Evolutionary conservation across 2,329 filamentous ascomycete genomes (phyloP).

Genomic region (Cercospora berteroae): DNA sequence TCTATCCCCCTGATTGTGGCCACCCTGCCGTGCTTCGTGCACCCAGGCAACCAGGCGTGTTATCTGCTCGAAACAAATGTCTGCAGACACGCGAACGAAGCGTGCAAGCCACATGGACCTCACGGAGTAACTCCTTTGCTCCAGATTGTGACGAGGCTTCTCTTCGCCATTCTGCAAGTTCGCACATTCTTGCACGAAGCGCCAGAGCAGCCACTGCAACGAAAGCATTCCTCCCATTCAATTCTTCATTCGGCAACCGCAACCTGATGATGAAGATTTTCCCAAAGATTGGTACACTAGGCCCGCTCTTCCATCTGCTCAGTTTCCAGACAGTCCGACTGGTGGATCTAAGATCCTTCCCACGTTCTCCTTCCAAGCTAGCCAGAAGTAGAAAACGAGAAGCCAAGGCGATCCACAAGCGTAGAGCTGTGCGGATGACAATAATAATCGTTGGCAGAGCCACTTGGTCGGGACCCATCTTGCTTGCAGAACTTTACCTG

Average conservation of each 20-base stretch:
- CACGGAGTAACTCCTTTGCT: neutral
- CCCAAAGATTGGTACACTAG: neutral
- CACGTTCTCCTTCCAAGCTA: neutral
- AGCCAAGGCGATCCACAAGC: neutral
- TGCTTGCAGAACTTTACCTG: neutral
- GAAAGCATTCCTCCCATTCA: neutral
- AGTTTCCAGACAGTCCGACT: neutral
- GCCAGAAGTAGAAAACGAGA: constrained; percentile 8
- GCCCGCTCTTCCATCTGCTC: neutral
- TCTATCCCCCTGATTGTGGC: neutral
- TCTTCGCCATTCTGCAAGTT: neutral
- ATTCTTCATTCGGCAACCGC: neutral
- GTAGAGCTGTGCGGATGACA: constrained; percentile 2
- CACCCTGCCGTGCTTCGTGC: neutral
- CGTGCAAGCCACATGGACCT: neutral
- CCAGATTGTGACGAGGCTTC: neutral
- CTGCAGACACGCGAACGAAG: neutral
- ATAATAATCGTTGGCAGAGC: constrained; percentile 5
- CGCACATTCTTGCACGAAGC: neutral
- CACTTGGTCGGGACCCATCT: neutral
- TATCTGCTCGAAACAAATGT: neutral
- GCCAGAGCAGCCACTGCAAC: neutral
- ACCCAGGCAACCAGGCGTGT: neutral
- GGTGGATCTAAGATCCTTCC: constrained; percentile 1
- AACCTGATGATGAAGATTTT: neutral